phyloP scores from a whole-genome alignment of 768 basidiomycete genomes.

The Aureoboletus auriporus region DNA sequence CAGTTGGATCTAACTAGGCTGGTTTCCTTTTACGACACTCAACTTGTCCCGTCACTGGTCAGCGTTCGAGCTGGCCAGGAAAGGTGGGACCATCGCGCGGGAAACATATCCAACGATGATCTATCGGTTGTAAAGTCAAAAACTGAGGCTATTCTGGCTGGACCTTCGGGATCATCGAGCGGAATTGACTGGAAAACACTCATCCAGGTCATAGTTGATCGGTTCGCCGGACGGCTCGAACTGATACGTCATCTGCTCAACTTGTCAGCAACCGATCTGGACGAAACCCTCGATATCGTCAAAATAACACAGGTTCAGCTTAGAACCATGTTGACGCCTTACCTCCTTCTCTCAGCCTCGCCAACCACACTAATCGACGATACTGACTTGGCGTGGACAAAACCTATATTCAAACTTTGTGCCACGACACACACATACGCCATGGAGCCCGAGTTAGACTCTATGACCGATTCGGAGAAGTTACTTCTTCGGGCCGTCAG shows the following conservation, averaged over 20 bases:
- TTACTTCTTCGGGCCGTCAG: neutral
- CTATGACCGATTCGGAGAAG: conserved; percentile 16
- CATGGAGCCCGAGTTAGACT: too few species aligned
- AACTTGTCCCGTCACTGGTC: conserved; percentile 29
- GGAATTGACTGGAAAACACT: conserved; percentile 38
- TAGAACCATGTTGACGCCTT: conserved; percentile 27
- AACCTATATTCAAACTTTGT: too few species aligned
- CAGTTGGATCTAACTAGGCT: conserved; percentile 30
- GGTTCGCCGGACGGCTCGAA: conserved; percentile 32
- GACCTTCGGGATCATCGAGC: conserved; percentile 16
- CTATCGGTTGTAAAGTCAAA: conserved; percentile 3
- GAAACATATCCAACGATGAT: conserved; percentile 25
- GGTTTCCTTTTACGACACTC: conserved; percentile 35
- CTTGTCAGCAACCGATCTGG: neutral
- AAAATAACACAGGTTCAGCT: conserved; percentile 20
- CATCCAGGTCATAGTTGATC: conserved; percentile 33
- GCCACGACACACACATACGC: too few species aligned
- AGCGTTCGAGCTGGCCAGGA: conserved; percentile 18
- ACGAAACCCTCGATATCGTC: conserved; percentile 1
- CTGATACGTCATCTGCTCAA: conserved; percentile 21
- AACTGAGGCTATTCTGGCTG: conserved; percentile 2
- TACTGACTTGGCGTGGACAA: too few species aligned
- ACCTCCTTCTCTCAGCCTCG: conserved; percentile 16
- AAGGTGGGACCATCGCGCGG: conserved; percentile 30
- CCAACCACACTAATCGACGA: too few species aligned